Base-by-base conservation (phyloP, 2,329 filamentous ascomycete species). In the Fusarium papillatum region DNA sequence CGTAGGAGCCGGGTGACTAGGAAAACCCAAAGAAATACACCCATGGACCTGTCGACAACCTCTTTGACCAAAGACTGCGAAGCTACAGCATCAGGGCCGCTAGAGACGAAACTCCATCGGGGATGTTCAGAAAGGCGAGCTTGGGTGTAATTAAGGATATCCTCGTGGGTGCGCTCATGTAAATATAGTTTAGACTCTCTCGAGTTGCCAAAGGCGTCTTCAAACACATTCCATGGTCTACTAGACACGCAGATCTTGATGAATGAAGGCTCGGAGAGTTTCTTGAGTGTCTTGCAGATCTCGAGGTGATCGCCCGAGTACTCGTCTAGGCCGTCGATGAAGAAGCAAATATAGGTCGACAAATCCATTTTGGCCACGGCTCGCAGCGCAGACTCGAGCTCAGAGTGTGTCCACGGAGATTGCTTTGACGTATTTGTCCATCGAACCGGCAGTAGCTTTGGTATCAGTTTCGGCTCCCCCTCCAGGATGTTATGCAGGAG, bases 1-100 rank as follows among this genome's bases (percentile, higher is more conserved):
- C 67, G 34, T 1, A 79, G 59, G 4, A 59, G 63, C 7, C 46
- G 59, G 2, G 69, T 71, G 7, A 70, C 74, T 0, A 79, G 29
- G n/a, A 78, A 72, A 9, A 75, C 76, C 77, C 74, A 79, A 0
- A 79, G 70, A 31, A 79, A 79, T 2, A 78, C 70, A 1, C 77
- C 77, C 13, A 71, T 38, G 1, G 77, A 65, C 22, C 62, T 67
- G 4, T 48, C n/a, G 2, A 60, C 29, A 17, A 79, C 69, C 7
- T 38, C 24, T 1, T 63, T 17, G 3, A 75, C 31, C 7, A 74
- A 14, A 39, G 22, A 68, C 39, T 7, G 50, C n/a, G 19, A 24
- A 2, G 0, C 3, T 38, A 22, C 9, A 53, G 11, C 14, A 6
- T 22, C 22, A 17, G 22, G 17, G 19, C 7, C 8, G 4, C 19